Base-by-base conservation (phyloP, 1,139 yeast species). In the Eremothecium coryli region DNA sequence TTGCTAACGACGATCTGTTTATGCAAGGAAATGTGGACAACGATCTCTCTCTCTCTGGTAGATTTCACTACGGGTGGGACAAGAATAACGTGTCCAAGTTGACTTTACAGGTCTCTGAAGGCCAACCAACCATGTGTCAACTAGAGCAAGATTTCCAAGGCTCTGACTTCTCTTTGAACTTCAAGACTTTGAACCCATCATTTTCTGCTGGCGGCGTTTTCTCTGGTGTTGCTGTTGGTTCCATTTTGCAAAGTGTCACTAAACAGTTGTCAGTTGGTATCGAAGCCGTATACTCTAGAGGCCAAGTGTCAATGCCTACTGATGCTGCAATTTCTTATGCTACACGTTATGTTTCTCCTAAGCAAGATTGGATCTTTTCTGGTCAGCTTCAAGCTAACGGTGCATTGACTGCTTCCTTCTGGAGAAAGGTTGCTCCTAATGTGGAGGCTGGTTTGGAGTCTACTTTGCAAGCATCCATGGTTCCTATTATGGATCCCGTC, bases 391-490 rank as follows among this genome's bases (percentile, higher is more conserved):
- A 85, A 62, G 95, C 93, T 38, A 90, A 82, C 61, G 98, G 98
- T 58, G 76, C 93, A 25, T 59, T 86, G 37, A 70, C 80, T 46
- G 90, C 93, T 33, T 80, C 95, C 18, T 88, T 84, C 76, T 88
- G 94, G 93, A 81, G 94, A 69, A 82, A 73, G 60, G 86, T 88
- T 49, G 72, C 93, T 40, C 88, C 84, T 52, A 82, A 81, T 59
- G 94, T 90, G 43, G 97, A 90, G 67, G 97, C 95, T 40, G 98
- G 96, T 65, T 70, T 90, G 47, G 97, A 90, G 68, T 82, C 96
- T 40, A 82, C 84, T 50, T 60, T 90, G 50, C 76, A 81, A 52
- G 85, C 90, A 31, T 73, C 80, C 44, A 73, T 82, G 63, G 74
- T 72, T 54, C 93, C 90, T 54, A 71, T 82, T 46, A 73, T 81